A percentile compares a stretch with the other conserved stretches of the same genome.
These are phyloP conservation scores for Arthrinium phaeospermum DNA, from an alignment of 2,329 filamentous ascomycete genomes.

Conservation along the genomic window DNA sequence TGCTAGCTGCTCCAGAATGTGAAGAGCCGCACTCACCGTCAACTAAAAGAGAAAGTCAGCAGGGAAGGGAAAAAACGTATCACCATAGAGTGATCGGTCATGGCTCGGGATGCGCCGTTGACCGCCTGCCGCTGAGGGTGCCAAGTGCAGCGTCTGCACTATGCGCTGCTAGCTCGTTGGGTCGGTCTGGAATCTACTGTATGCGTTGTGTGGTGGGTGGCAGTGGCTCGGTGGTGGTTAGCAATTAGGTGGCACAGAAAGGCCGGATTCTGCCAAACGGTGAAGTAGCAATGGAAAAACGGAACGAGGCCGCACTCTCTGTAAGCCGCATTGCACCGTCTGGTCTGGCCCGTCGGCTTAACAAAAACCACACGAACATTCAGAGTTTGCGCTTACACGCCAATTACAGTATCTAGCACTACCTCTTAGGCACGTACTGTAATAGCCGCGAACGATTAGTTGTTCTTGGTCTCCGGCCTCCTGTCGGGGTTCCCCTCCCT, in stretches of 20 bases:
- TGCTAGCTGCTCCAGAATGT: background rate
- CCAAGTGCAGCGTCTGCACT: background rate
- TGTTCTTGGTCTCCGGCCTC: background rate
- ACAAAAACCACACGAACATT: background rate
- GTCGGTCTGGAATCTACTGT: background rate
- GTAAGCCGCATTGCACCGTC: background rate
- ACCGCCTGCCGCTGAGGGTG: slow-evolving; percentile 6
- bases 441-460: background rate
- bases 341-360: background rate
- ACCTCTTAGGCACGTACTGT: slow-evolving; percentile 1
- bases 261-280: background rate
- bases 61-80: slow-evolving; percentile 12
- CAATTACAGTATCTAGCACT: background rate
- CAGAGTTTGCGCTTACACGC: background rate
- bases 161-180: background rate
- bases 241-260: too few species aligned
- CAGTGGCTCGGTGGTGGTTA: too few species aligned
- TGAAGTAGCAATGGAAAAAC: background rate
- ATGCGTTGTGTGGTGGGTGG: background rate
- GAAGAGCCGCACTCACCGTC: background rate
- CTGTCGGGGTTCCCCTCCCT: background rate
- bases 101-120: slow-evolving; percentile 9
- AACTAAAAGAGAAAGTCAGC: background rate
- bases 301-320: slow-evolving; percentile 3
- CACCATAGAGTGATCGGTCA: slow-evolving; percentile 4